Evolutionary conservation across 78 protist genomes (phyloP), one percentile per base, ranked within the genome.

Genomic region (Dictyostelium brefeldianum): DNA sequence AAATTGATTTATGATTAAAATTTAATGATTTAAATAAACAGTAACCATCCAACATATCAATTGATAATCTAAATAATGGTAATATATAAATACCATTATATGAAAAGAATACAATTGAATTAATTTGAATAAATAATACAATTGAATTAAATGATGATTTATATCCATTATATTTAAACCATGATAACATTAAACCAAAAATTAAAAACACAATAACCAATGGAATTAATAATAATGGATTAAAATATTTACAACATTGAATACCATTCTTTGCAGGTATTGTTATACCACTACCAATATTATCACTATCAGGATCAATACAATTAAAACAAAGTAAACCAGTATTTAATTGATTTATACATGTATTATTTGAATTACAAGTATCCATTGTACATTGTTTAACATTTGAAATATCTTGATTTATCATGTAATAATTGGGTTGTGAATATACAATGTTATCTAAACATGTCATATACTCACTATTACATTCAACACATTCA

Each of bases 41-140:
- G 25, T 64, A 64, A 10, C 46, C 46, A 64, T 64, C 71, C 11
- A 64, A 27, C 31, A 27, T 27, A 64, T 64, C 71, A 8, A 64
- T 29, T 27, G 71, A 27, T 41, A 64, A n/a, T 64, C 71, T 64
- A 29, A 64, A 64, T 27, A 64, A 64, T 64, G 71, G 71, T 64
- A 64, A 64, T 25, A 64, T 27, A 29, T 64, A 64, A 27, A 64
- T 64, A 27, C 71, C 71, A 64, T 41, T 27, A 64, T 27, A 64
- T 27, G 71, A 64, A 64, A 27, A 64, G 71, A 64, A 64, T 64
- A 64, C 46, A 8, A 64, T 41, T 64, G 71, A 64, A 27, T 64
- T 64, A 27, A 27, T 64, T 64, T 64, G 71, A 64, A 64, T 22
- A 41, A 64, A 64, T 27, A 64, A 4, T 10, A 64, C 25, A 11